A percentile compares a stretch with the other conserved stretches of the same genome.
phyloP scores from a whole-genome alignment of 2,329 filamentous ascomycete genomes.

The Teratosphaeria viscida region DNA sequence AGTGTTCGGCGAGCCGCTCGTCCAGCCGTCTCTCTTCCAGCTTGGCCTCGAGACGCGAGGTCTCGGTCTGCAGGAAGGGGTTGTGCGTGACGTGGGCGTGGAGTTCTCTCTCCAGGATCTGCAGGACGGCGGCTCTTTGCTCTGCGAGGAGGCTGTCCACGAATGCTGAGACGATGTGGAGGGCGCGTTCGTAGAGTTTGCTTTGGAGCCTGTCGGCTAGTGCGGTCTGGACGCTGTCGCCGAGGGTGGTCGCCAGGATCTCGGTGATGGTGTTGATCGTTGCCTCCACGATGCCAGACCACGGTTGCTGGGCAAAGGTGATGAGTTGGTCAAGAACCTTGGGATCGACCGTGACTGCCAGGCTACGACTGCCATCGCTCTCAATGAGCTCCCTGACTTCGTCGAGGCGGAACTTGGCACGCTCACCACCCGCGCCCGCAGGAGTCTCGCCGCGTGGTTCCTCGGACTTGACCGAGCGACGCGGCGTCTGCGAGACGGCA shows the following conservation, averaged over 20 bases:
- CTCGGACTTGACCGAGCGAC: not conserved
- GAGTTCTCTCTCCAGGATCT: not conserved
- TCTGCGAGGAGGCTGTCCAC: no score
- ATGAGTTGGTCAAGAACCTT: not conserved
- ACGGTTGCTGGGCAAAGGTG: not conserved
- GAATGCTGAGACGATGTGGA: no score
- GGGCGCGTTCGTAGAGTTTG: no score
- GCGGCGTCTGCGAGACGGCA: not conserved
- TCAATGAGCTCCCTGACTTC: not conserved
- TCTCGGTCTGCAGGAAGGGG: conserved; percentile 16
- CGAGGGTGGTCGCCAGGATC: not conserved
- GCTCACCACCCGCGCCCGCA: no score
- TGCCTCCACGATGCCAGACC: not conserved
- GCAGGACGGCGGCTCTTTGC: no score
- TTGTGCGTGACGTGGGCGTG: conserved; percentile 25
- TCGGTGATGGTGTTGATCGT: not conserved
- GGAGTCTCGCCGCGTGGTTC: no score
- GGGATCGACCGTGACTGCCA: not conserved
- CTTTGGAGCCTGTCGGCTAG: no score
- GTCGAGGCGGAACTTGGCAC: not conserved
- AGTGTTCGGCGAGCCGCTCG: conserved; percentile 19
- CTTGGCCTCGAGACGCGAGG: conserved; percentile 6
- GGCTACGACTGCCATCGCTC: not conserved
- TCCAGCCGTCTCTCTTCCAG: conserved; percentile 21
- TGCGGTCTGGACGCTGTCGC: conserved; percentile 24